Conservation (phyloP, 495 filamentous ascomycete genomes). For the Acidiella bohemica region DNA sequence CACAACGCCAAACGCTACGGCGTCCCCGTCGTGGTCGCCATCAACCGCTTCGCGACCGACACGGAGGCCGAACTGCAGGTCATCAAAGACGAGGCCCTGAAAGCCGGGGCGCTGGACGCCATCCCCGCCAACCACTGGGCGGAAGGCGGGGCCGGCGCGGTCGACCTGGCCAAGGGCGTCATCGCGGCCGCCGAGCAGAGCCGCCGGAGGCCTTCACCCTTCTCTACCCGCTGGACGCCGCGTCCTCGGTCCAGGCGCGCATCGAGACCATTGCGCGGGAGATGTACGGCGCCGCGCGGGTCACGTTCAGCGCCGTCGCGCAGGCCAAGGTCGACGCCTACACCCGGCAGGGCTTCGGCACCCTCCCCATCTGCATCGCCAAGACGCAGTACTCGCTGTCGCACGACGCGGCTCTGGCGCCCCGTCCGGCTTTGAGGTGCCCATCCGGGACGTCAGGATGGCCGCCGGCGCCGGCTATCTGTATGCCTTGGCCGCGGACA, state of each 20-base stretch:
- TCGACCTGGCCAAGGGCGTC: conserved; percentile 78
- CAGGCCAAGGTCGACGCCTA: conserved; percentile 95
- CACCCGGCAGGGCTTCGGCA: conserved; percentile 77
- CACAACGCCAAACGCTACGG: conserved; percentile 76
- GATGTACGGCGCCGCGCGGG: conserved; percentile 86
- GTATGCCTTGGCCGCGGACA: conserved; percentile 92
- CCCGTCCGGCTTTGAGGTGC: conserved; percentile 90
- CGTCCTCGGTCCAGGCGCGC: conserved; percentile 73
- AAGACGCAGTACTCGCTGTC: conserved; percentile 97
- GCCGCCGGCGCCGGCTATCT: conserved; percentile 88
- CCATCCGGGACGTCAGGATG: conserved; percentile 85
- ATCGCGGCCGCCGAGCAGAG: conserved; percentile 69
- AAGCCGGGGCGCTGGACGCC: conserved; percentile 86
- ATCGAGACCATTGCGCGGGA: conserved; percentile 80
- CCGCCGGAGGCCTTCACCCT: conserved; percentile 65
- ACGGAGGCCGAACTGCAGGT: conserved; percentile 83
- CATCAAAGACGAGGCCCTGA: conserved; percentile 78
- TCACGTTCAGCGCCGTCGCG: conserved; percentile 87
- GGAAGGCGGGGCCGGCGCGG: conserved; percentile 80
- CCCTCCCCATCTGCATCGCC: conserved; percentile 88
- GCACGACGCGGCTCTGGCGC: conserved; percentile 82
- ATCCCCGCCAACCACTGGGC: conserved; percentile 95
- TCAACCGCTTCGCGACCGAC: conserved; percentile 92
- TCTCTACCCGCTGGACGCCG: conserved; percentile 66
- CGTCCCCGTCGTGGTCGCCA: conserved; percentile 90